These are phyloP conservation scores for Pisolithus orientalis DNA, from an alignment of 768 basidiomycete genomes.

Conservation along the genomic window DNA sequence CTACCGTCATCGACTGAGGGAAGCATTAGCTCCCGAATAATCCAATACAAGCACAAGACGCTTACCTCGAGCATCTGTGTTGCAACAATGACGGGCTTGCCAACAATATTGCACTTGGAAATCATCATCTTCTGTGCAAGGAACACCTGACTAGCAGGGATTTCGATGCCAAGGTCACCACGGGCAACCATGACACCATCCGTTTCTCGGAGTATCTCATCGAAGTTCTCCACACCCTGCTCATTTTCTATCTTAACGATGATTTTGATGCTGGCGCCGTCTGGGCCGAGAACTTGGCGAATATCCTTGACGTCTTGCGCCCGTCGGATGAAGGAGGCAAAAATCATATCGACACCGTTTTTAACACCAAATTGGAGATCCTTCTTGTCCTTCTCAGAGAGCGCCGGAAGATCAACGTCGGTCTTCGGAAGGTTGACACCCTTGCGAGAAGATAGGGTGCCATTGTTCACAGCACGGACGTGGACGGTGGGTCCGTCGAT, in stretches of 20 bases:
- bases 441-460: slow-evolving; percentile 91
- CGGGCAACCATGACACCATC: slow-evolving; percentile 99
- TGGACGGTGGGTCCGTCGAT: slow-evolving; percentile 77
- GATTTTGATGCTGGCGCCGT: slow-evolving; percentile 94
- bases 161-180: slow-evolving; percentile 98
- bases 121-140: slow-evolving; percentile 99
- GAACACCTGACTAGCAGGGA: slow-evolving; percentile 99
- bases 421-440: slow-evolving; percentile 99
- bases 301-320: slow-evolving; percentile 93
- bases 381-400: slow-evolving; percentile 97
- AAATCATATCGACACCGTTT: slow-evolving; percentile 99
- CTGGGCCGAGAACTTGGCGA: slow-evolving; percentile 87
- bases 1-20: slow-evolving; percentile 87
- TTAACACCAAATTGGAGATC: slow-evolving; percentile 92
- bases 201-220: slow-evolving; percentile 90
- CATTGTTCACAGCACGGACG: slow-evolving; percentile 87
- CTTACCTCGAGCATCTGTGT: slow-evolving; percentile 97
- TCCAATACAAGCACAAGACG: slow-evolving; percentile 2
- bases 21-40: slow-evolving; percentile 5
- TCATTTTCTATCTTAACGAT: slow-evolving; percentile 99
- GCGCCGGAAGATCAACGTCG: slow-evolving; percentile 91
- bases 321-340: slow-evolving; percentile 97
- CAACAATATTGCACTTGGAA: slow-evolving; percentile 95
- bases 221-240: slow-evolving; percentile 98
- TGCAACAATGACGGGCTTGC: slow-evolving; percentile 97